Percentiles rank a stretch among this genome's conserved stretches.
These are phyloP conservation scores for Alectoria sarmentosa DNA, from an alignment of 495 filamentous ascomycete species.

Conservation along the genomic window DNA sequence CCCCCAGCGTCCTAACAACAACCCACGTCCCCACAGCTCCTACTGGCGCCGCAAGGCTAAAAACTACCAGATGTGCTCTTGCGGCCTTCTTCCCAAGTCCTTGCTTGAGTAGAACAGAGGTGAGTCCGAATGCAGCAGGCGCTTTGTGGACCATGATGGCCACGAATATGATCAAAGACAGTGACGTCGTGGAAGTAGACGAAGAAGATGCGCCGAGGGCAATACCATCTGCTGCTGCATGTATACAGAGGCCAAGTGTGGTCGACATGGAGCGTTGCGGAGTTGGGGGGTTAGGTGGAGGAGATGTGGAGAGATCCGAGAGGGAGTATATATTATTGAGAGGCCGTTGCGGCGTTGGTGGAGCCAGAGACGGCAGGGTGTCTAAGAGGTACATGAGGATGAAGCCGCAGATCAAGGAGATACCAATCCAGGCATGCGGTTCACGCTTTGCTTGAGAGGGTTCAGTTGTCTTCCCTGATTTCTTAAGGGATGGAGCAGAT, in stretches of 20 bases:
- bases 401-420: conserved; percentile 83
- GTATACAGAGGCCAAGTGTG: conserved; percentile 90
- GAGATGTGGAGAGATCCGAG: conserved; percentile 27
- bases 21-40: conserved; percentile 81
- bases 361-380: conserved; percentile 66
- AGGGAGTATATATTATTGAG: conserved; percentile 35
- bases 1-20: conserved; percentile 64
- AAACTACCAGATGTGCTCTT: conserved; percentile 77
- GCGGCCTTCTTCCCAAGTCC: conserved; percentile 80
- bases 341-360: conserved; percentile 40
- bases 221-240: conserved; percentile 93
- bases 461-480: conserved; percentile 4
- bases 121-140: conserved; percentile 91
- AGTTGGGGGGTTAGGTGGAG: conserved; percentile 26
- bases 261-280: conserved; percentile 54
- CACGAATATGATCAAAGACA: conserved; percentile 85
- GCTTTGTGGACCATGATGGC: conserved; percentile 98
- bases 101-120: conserved; percentile 80
- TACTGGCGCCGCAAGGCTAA: conserved; percentile 82
- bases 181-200: conserved; percentile 53
- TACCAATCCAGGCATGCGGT: conserved; percentile 69
- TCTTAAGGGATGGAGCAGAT: conserved; percentile 18
- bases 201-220: conserved; percentile 83
- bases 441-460: conserved; percentile 33
- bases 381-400: conserved; percentile 97